Conservation (phyloP, 306 rosid species). For the Senna siamea region DNA sequence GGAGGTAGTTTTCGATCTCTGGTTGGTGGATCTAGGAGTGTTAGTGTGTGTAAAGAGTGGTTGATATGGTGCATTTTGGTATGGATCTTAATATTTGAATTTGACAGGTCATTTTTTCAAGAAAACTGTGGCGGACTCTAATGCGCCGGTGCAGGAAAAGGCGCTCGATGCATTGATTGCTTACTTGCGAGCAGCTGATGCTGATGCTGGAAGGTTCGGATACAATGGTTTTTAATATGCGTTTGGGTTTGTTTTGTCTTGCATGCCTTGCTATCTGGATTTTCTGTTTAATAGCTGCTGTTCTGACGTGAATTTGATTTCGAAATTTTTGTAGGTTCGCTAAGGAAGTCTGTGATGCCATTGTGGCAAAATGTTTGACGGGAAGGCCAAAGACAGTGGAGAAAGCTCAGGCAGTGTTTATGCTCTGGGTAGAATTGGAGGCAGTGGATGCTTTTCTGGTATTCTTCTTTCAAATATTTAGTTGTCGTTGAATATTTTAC, state of each 20-base stretch:
- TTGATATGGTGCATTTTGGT: slow-evolving; percentile 38
- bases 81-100: slow-evolving; percentile 46
- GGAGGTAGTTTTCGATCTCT: slow-evolving; percentile 33
- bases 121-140: slow-evolving; percentile 92
- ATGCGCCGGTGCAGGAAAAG: slow-evolving; percentile 98
- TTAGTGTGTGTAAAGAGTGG: slow-evolving; percentile 21
- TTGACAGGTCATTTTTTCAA: slow-evolving; percentile 69
- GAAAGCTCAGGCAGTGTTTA: slow-evolving; percentile 91
- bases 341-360: slow-evolving; percentile 88
- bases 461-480: slow-evolving; percentile 30
- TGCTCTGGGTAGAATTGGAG: slow-evolving; percentile 98
- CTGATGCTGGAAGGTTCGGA: slow-evolving; percentile 85
- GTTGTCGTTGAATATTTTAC: slow-evolving; percentile 24
- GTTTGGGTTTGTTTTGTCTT: background rate
- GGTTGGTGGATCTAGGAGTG: slow-evolving; percentile 42
- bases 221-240: background rate
- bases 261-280: slow-evolving; percentile 20
- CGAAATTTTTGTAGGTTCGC: slow-evolving; percentile 57
- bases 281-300: slow-evolving; percentile 18
- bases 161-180: slow-evolving; percentile 96
- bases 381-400: slow-evolving; percentile 99
- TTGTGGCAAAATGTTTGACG: slow-evolving; percentile 92
- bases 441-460: slow-evolving; percentile 97
- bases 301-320: slow-evolving; percentile 27
- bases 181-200: slow-evolving; percentile 90